Evolutionary conservation across 2,329 filamentous ascomycete genomes (phyloP).

Genomic region (Ramularia collo-cygni): DNA sequence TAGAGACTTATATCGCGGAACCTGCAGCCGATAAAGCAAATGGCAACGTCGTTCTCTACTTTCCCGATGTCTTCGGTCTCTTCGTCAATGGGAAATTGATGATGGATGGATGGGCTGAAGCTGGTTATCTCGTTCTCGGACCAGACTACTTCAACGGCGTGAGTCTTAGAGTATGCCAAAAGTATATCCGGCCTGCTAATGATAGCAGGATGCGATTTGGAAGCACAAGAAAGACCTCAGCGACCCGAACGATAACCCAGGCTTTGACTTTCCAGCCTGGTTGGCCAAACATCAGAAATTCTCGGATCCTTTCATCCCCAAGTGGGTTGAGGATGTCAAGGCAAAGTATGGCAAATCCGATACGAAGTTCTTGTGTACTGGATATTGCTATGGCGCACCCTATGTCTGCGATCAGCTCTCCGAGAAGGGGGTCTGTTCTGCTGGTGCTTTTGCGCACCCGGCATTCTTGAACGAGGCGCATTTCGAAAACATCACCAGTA

Average conservation of each 20-base stretch:
- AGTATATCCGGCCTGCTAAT: no score
- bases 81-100: conserved; percentile 16
- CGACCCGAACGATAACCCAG: conserved; percentile 11
- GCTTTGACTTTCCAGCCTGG: conserved; percentile 17
- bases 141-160: conserved; percentile 19
- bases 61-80: conserved; percentile 17
- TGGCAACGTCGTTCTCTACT: conserved; percentile 19
- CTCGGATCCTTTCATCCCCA: conserved; percentile 9
- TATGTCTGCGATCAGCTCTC: conserved; percentile 35
- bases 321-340: conserved; percentile 15
- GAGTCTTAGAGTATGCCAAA: no score
- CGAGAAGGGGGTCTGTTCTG: conserved; percentile 29
- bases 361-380: conserved; percentile 15
- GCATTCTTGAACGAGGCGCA: conserved; percentile 44
- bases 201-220: conserved; percentile 9
- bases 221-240: conserved; percentile 9
- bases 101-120: conserved; percentile 17
- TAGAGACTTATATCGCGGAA: conserved; percentile 16
- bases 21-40: conserved; percentile 12
- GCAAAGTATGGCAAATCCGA: conserved; percentile 10
- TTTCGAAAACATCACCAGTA: conserved; percentile 34
- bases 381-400: conserved; percentile 32
- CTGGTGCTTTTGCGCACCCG: conserved; percentile 47
- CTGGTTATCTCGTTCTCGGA: conserved; percentile 12
- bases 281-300: conserved; percentile 10